These are phyloP conservation scores for Diaporthe citrichinensis DNA, from an alignment of 2,329 filamentous ascomycete species.

Conservation along the genomic window DNA sequence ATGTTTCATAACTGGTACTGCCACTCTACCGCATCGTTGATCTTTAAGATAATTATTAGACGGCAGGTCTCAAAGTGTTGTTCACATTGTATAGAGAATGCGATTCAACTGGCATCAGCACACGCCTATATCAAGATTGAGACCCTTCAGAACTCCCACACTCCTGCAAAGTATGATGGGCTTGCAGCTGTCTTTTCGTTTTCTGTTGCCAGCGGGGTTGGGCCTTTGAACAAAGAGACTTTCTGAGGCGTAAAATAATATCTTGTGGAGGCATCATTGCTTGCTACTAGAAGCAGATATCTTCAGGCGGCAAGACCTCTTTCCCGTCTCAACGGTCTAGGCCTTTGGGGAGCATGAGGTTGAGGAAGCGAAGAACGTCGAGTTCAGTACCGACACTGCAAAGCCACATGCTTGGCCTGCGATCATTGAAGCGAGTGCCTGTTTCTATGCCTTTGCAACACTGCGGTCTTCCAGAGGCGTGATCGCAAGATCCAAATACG, in stretches of 20 bases:
- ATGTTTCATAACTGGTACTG: not conserved
- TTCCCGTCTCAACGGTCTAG: not conserved
- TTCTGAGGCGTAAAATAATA: not conserved
- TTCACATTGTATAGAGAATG: not conserved
- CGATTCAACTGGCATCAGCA: not conserved
- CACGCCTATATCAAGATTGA: not conserved
- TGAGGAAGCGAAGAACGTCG: not conserved
- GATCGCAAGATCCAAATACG: not conserved
- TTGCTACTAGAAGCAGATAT: not conserved
- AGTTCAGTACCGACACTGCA: not conserved
- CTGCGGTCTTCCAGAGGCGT: not conserved
- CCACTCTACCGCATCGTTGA: not conserved
- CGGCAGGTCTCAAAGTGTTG: not conserved
- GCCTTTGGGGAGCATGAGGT: not conserved
- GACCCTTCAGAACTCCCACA: not conserved
- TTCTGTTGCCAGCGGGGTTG: not conserved
- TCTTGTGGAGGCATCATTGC: not conserved
- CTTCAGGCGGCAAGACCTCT: too few relatives aligned
- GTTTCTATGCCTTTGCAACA: not conserved
- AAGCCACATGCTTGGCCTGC: not conserved
- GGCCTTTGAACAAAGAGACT: not conserved
- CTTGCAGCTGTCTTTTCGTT: not conserved
- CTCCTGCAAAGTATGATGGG: not conserved
- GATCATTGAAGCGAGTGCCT: not conserved
- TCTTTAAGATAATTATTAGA: not conserved